Percentiles rank a stretch among this genome's conserved stretches.
These are phyloP conservation scores for Chlorella sorokiniana DNA, from an alignment of 139 green algal species.

Conservation along the genomic window DNA sequence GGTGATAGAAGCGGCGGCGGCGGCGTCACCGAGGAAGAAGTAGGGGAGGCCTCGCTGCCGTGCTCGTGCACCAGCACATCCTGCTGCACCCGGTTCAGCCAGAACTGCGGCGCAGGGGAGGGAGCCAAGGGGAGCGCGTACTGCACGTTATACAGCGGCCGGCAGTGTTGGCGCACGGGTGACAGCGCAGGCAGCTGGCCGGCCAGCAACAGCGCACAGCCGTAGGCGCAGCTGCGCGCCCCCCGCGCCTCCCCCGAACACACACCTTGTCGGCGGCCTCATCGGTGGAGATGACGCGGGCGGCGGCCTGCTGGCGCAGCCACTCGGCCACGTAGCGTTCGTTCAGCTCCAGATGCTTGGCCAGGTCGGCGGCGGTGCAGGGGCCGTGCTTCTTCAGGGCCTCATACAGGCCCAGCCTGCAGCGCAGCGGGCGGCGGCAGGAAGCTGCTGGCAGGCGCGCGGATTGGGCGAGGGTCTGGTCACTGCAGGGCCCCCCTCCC, in stretches of 20 bases:
- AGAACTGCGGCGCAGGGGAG: neutral
- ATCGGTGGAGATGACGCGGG: constrained; percentile 19
- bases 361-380: constrained; percentile 23
- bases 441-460: neutral
- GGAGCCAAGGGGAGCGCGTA: neutral
- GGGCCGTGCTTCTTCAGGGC: constrained; percentile 25
- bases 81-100: neutral
- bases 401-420: constrained; percentile 34
- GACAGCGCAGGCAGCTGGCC: neutral
- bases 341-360: neutral
- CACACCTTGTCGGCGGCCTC: constrained; percentile 15
- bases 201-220: neutral
- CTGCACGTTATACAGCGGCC: too few species aligned
- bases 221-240: too few species aligned
- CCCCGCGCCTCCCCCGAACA: neutral
- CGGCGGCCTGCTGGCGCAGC: constrained; percentile 38
- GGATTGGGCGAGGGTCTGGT: neutral
- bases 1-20: neutral
- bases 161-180: too few species aligned
- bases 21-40: constrained; percentile 9
- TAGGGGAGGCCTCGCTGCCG: constrained; percentile 31
- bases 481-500: too few species aligned
- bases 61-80: constrained; percentile 31
- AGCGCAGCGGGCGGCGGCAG: neutral
- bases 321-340: constrained; percentile 38